Percentiles rank a stretch among this genome's conserved stretches.
Conservation (phyloP, 1,284 basidiomycete species). For the Naganishia cerealis region DNA sequence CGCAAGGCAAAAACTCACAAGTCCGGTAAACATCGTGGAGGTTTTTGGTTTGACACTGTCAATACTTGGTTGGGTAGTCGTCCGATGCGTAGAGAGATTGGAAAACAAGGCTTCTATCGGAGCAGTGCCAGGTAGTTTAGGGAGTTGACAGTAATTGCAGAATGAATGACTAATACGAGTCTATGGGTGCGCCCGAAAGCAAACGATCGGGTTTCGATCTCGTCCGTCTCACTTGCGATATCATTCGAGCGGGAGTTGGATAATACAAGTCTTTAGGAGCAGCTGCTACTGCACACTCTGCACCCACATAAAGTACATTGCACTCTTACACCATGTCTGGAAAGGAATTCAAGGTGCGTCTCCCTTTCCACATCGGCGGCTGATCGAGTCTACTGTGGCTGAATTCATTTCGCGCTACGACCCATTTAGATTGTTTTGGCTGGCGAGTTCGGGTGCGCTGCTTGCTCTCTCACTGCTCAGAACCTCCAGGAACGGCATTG, state of each 20-base stretch:
- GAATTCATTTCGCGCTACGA: neutral
- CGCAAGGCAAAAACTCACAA: neutral
- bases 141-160: neutral
- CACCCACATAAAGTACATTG: neutral
- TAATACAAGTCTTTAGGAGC: neutral
- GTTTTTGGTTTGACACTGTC: neutral
- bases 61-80: neutral
- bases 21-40: constrained; percentile 24
- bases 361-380: neutral
- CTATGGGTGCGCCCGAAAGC: constrained; percentile 6
- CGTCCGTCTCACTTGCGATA: neutral
- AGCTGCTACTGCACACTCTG: neutral
- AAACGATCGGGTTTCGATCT: constrained; percentile 7
- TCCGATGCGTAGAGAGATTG: neutral
- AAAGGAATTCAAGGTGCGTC: constrained; percentile 34
- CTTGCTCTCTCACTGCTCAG: neutral
- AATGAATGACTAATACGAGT: constrained; percentile 18
- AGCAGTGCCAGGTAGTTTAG: too few relatives aligned
- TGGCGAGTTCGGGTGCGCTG: constrained; percentile 32
- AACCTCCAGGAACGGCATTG: neutral
- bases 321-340: constrained; percentile 28
- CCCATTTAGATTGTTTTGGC: constrained; percentile 33
- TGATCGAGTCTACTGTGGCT: neutral
- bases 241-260: neutral
- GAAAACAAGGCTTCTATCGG: too few relatives aligned